Percentiles rank a stretch among this genome's conserved stretches.
Conservation (phyloP, 768 basidiomycete species). For the Auriscalpium orientale region DNA sequence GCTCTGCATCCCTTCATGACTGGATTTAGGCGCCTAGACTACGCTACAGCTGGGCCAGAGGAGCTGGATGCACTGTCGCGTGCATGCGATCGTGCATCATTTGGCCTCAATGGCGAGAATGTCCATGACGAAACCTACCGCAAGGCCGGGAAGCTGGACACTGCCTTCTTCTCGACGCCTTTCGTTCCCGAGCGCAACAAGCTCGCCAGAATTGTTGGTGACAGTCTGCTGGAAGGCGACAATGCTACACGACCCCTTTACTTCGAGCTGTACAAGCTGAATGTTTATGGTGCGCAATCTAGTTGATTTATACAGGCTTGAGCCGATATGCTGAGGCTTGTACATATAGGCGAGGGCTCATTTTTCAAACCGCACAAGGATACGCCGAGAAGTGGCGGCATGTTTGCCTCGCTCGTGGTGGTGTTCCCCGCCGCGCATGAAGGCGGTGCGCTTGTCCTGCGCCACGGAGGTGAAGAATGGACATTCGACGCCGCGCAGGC, state of each 20-base stretch:
- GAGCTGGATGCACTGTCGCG: slow-evolving; percentile 21
- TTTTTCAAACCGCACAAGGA: slow-evolving; percentile 48
- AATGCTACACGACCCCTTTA: slow-evolving; percentile 15
- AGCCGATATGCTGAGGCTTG: too few relatives aligned
- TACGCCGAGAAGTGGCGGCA: slow-evolving; percentile 33
- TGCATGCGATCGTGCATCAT: slow-evolving; percentile 35
- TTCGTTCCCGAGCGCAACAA: slow-evolving; percentile 23
- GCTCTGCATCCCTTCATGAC: background rate
- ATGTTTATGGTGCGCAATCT: slow-evolving; percentile 33
- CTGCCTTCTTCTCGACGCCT: slow-evolving; percentile 25
- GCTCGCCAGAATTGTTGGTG: slow-evolving; percentile 21
- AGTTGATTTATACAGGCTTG: too few relatives aligned
- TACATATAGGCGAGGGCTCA: slow-evolving; percentile 28
- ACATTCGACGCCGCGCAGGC: slow-evolving; percentile 28
- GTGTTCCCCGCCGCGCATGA: slow-evolving; percentile 38
- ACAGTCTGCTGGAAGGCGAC: slow-evolving; percentile 17
- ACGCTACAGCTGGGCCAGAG: slow-evolving; percentile 1
- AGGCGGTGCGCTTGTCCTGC: slow-evolving; percentile 36
- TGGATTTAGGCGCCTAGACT: background rate
- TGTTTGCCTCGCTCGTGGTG: slow-evolving; percentile 47
- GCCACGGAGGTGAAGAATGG: slow-evolving; percentile 27
- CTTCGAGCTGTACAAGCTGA: slow-evolving; percentile 37
- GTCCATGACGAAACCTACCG: slow-evolving; percentile 38
- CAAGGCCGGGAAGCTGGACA: slow-evolving; percentile 38
- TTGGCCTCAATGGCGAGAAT: slow-evolving; percentile 29